A percentile compares a stretch with the other conserved stretches of the same genome.
Evolutionary conservation across 768 basidiomycete species (phyloP).

Genomic region (Rhizopogon sp.): DNA sequence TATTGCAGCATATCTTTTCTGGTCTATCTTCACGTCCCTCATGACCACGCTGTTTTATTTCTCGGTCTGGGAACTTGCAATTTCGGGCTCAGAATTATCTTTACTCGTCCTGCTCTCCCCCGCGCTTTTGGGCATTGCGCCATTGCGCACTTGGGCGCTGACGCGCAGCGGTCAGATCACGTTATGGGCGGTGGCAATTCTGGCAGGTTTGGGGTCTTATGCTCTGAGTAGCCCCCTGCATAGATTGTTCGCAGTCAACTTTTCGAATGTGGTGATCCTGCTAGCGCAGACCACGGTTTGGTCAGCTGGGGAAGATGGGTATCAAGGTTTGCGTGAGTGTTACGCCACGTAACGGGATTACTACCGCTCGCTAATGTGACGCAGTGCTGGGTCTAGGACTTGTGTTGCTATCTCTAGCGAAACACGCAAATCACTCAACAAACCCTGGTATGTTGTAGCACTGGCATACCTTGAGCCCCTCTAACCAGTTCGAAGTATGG

Average conservation of each 20-base stretch:
- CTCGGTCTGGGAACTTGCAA: constrained; percentile 85
- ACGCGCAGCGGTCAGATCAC: constrained; percentile 44
- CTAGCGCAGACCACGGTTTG: constrained; percentile 51
- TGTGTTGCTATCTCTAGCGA: constrained; percentile 59
- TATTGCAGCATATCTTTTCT: constrained; percentile 65
- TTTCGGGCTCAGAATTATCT: constrained; percentile 78
- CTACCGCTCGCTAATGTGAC: background rate
- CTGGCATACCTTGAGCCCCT: background rate
- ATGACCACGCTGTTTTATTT: constrained; percentile 85
- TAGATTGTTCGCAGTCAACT: constrained; percentile 53
- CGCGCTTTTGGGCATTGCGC: constrained; percentile 44
- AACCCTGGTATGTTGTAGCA: constrained; percentile 54
- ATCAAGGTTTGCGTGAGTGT: constrained; percentile 47
- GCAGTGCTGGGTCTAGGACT: constrained; percentile 66
- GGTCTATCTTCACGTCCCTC: constrained; percentile 79
- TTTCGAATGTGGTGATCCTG: constrained; percentile 46
- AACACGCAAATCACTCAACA: constrained; percentile 75
- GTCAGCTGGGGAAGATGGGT: constrained; percentile 36
- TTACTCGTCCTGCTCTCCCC: constrained; percentile 71
- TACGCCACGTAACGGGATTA: background rate
- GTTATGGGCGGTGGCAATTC: constrained; percentile 40
- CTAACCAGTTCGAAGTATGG: constrained; percentile 53
- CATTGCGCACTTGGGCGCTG: constrained; percentile 40
- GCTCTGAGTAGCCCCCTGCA: constrained; percentile 42
- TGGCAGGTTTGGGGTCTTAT: constrained; percentile 53